These are phyloP conservation scores for Suillus luteus DNA, from an alignment of 768 basidiomycete genomes.

Conservation along the genomic window DNA sequence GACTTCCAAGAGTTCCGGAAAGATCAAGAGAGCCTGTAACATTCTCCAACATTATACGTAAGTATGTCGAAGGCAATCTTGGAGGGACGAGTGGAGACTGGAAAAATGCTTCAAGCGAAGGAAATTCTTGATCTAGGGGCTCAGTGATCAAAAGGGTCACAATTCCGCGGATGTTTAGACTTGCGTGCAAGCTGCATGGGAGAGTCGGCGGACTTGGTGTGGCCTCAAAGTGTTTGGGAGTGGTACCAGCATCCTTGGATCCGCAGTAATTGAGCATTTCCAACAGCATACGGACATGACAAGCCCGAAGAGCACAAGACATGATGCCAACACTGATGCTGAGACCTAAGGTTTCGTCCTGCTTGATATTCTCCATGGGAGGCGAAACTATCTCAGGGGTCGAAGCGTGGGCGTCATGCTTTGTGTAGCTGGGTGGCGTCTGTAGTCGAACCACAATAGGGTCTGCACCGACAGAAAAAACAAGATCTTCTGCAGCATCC, in stretches of 20 bases:
- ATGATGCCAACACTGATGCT: conserved; percentile 50
- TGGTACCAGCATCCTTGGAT: conserved; percentile 10
- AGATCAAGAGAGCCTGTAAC: conserved; percentile 25
- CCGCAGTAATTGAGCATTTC: conserved; percentile 40
- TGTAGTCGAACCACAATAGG: conserved; percentile 59
- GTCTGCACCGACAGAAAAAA: conserved; percentile 65
- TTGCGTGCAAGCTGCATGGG: conserved; percentile 33
- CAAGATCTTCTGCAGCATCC: conserved; percentile 39
- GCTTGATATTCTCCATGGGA: conserved; percentile 1
- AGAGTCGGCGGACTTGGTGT: conserved; percentile 22
- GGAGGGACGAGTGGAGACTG: conserved; percentile 62
- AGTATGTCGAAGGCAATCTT: conserved; percentile 46
- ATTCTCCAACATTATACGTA: conserved; percentile 53
- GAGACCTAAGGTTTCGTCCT: conserved; percentile 40
- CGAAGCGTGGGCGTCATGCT: conserved; percentile 15
- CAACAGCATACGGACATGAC: conserved; percentile 55
- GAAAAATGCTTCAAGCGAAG: conserved; percentile 47
- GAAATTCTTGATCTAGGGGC: conserved; percentile 10
- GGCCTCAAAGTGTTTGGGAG: conserved; percentile 18
- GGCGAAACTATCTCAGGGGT: conserved; percentile 13
- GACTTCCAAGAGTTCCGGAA: conserved; percentile 16
- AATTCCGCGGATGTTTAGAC: conserved; percentile 44
- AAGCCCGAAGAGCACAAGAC: conserved; percentile 56
- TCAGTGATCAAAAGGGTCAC: conserved; percentile 49
- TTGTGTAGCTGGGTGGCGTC: conserved; percentile 41